phyloP scores from a whole-genome alignment of 352 stramenopile genomes.

The Thraustotheca clavata region DNA sequence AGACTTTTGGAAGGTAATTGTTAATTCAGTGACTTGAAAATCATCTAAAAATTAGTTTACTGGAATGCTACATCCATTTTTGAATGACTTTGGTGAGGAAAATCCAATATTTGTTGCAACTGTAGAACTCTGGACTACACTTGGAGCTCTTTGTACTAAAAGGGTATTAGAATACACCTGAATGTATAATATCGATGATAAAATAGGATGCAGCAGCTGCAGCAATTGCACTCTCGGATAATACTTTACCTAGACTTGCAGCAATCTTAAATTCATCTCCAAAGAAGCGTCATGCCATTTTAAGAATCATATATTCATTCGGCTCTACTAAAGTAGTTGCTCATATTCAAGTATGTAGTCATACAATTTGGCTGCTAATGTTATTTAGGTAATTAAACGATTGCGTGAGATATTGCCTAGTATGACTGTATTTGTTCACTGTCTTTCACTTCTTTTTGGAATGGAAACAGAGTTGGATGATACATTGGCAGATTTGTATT shows the following conservation, averaged over 20 bases:
- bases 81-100: conserved; percentile 41
- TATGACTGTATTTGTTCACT: conserved; percentile 69
- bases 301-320: conserved; percentile 57
- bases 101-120: conserved; percentile 34
- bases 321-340: conserved; percentile 37
- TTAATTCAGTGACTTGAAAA: background rate
- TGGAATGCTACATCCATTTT: conserved; percentile 40
- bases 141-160: conserved; percentile 40
- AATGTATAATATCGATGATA: background rate
- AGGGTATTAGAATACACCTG: conserved; percentile 9
- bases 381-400: conserved; percentile 48
- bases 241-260: conserved; percentile 39
- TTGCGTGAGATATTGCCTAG: conserved; percentile 51
- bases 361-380: background rate
- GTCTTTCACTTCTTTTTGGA: conserved; percentile 52
- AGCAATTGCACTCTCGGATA: conserved; percentile 46
- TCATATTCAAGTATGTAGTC: conserved; percentile 33
- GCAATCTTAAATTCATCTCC: conserved; percentile 24
- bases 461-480: conserved; percentile 66
- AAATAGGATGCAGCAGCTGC: conserved; percentile 31
- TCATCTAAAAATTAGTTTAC: conserved; percentile 24
- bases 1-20: conserved; percentile 61
- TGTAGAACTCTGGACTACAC: conserved; percentile 28
- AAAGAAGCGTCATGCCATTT: conserved; percentile 41
- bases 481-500: conserved; percentile 69